Base-by-base conservation (phyloP, 306 rosid genomes). In the Boehmeria nivea region DNA sequence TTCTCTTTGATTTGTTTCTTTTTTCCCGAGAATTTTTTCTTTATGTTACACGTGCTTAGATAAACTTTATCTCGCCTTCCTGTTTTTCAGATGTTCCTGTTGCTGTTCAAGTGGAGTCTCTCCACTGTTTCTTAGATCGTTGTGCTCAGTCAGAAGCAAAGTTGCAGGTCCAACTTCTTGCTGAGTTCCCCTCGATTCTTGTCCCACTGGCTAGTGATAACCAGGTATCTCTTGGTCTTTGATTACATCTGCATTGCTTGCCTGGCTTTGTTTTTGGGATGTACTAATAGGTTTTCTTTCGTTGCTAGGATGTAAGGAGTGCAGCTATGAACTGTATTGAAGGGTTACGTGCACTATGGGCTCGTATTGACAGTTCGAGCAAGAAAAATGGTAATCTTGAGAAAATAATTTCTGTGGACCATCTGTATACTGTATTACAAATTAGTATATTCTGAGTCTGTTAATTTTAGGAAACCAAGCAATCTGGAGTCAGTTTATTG, bases 31-130 rank as follows among this genome's bases (percentile, higher is more conserved):
- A n/a, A n/a, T n/a, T n/a, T n/a, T n/a, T n/a, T n/a, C n/a, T n/a
- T n/a, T n/a, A n/a, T n/a, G n/a, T n/a, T n/a, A n/a, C 34, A 8
- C 18, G 33, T 64, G 31, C 38, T 46, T 46, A 43, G 51, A 25
- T 66, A 23, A 45, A 68, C 36, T 57, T 65, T 45, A 43, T 21
- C 45, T 63, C 51, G 51, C 38, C 49, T 31, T 67, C 77, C 34
- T 19, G 39, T 56, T 62, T 61, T 76, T 58, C 69, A 91, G 98
- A 81, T 64, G 77, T 82, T 69, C 89, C 94, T 65, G 60, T 61
- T 70, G 73, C 78, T n/a, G 87, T 84, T 38, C 95, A 84, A 80
- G 68, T 87, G 59, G 94, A 82, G 79, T 86, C 94, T 73, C 96
- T 91, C 44, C 69, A 77, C 52, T 84, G 89, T 68, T 84, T 80